phyloP scores from a whole-genome alignment of 345 rosid species.

The Cardiospermum halicacabum region DNA sequence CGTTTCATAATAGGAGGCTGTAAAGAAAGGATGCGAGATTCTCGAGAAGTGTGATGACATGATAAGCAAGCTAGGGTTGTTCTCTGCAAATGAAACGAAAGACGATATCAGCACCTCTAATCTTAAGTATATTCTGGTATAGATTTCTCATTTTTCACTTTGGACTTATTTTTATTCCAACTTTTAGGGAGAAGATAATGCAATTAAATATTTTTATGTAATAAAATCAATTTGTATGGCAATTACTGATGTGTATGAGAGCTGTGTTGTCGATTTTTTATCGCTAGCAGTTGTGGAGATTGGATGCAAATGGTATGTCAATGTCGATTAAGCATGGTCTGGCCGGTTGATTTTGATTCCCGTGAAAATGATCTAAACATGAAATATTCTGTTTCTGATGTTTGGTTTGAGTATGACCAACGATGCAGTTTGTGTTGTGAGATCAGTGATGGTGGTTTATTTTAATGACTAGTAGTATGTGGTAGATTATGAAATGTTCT shows the following conservation, averaged over 20 bases:
- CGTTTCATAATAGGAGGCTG: conserved; percentile 38
- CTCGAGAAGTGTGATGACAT: conserved; percentile 81
- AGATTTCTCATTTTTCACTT: neutral
- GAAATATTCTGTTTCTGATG: too few relatives aligned
- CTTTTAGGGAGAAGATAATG: too few relatives aligned
- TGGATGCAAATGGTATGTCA: too few relatives aligned
- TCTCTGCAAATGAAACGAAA: conserved; percentile 83
- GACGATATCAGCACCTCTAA: conserved; percentile 79
- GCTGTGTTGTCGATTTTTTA: too few relatives aligned
- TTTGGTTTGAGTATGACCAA: too few relatives aligned
- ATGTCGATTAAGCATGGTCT: too few relatives aligned
- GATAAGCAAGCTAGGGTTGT: conserved; percentile 72
- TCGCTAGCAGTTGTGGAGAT: too few relatives aligned
- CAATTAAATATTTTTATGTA: too few relatives aligned
- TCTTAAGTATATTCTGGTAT: conserved; percentile 88
- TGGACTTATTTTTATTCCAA: neutral
- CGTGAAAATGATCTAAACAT: too few relatives aligned
- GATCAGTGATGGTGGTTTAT: neutral
- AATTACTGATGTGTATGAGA: too few relatives aligned
- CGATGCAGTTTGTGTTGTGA: neutral
- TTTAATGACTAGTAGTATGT: neutral
- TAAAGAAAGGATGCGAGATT: conserved; percentile 63
- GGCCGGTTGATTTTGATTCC: too few relatives aligned
- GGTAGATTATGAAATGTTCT: neutral
- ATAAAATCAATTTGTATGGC: too few relatives aligned